Percentiles rank a stretch among this genome's conserved stretches.
Evolutionary conservation across 768 basidiomycete species (phyloP).

Genomic region (Tylopilus sp.): DNA sequence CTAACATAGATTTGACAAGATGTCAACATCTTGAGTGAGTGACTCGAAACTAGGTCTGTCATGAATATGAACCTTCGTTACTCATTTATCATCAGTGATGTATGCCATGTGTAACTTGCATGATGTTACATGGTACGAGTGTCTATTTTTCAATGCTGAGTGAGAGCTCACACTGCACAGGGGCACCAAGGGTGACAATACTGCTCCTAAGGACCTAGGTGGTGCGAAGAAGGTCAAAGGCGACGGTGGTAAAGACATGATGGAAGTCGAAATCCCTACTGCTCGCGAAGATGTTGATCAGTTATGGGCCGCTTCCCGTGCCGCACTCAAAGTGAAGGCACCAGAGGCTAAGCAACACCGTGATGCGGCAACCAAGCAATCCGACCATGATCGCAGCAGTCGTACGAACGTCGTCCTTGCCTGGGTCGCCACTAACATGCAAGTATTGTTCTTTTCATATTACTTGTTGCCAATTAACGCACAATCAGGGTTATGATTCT

Average conservation of each 20-base stretch:
- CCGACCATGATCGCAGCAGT: conserved; percentile 81
- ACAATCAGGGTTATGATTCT: conserved; percentile 59
- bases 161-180: conserved; percentile 26
- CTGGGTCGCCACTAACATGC: conserved; percentile 87
- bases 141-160: background rate
- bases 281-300: conserved; percentile 84
- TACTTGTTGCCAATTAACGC: background rate
- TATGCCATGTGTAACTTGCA: conserved; percentile 93
- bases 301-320: conserved; percentile 76
- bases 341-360: conserved; percentile 79
- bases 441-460: conserved; percentile 23
- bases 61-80: background rate
- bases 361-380: conserved; percentile 84
- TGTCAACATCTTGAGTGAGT: conserved; percentile 75
- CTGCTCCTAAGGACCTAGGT: conserved; percentile 82
- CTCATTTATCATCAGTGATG: conserved; percentile 53
- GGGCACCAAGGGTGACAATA: conserved; percentile 94
- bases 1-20: conserved; percentile 34
- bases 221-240: conserved; percentile 86
- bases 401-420: conserved; percentile 81
- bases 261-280: conserved; percentile 84
- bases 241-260: conserved; percentile 79
- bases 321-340: conserved; percentile 62
- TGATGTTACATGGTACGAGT: conserved; percentile 71
- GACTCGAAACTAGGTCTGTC: background rate